Evolutionary conservation across 352 stramenopile species (phyloP), one percentile per base, ranked within the genome.

Genomic region (Sclerospora graminicola): DNA sequence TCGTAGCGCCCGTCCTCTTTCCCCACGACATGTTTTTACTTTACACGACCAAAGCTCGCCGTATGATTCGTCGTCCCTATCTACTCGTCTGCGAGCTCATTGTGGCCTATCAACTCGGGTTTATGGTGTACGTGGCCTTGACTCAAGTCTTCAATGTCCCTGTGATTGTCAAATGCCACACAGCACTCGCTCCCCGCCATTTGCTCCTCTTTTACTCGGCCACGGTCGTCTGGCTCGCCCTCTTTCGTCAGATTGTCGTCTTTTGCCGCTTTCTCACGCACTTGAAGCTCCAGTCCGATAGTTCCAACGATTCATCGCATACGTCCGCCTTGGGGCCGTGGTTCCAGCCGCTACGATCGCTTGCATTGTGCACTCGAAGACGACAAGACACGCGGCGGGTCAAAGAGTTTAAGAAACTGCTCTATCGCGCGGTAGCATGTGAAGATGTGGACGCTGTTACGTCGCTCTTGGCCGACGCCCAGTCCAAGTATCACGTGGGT

Each of bases 191-290:
- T 5, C 27, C 51, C 9, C 56, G 60, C 5, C 60, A 83, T 32
- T 51, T 78, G 14, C 36, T 63, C 8, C 58, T 82, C n/a, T 68
- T 89, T 20, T 81, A 76, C 44, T 75, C 73, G 4, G 64, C 63
- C n/a, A 40, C 74, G 11, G 45, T 77, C 15, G 55, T 84, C 14
- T 81, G 67, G 64, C 10, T 62, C 6, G 66, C 86, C 27, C 49
- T 86, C 9, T 66, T 75, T 27, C 69, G 58, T 36, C 77, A 89
- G 49, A 69, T 82, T 35, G 46, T 82, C 5, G 45, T 86, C 1
- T 89, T 89, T 37, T 82, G 68, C 16, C 70, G 72, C 28, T 89
- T 89, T 24, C 55, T 84, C 19, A 72, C 69, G 30, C 77, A 89
- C 48, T 60, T 84, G 14, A 85, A 85, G 49, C 66, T 89, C 0